Base-by-base conservation (phyloP, 495 filamentous ascomycete genomes). In the Talaromyces borbonicus region DNA sequence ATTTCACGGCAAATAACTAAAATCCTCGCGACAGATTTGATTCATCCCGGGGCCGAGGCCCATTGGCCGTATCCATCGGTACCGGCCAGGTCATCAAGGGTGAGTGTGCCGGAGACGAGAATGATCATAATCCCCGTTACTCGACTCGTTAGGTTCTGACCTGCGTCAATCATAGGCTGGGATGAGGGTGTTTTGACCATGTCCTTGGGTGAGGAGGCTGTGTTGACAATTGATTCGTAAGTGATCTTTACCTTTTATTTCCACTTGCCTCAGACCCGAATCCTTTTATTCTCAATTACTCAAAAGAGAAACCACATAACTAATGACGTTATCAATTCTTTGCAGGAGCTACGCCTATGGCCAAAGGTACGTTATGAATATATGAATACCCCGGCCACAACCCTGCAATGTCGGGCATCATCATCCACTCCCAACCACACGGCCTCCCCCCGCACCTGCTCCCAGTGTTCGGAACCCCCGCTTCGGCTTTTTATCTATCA, bases 141-240 rank as follows among this genome's bases (percentile, higher is more conserved):
- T 6, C 5, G 15, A 26, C 12, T 14, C 22, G 1, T 24, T 25
- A 12, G 31, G 15, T 32, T 11, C 20, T 41, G 33, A 38, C 22
- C 14, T 18, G 26, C 19, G 26, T 30, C 42, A 35, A 46, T n/a
- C n/a, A n/a, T 41, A 38, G 87, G 87, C 36, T 94, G 87, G 87
- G 87, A 94, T 50, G 80, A 90, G 70, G 87, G 83, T 48, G 85
- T 94, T 23, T 64, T 75, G 18, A 67, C 77, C 49, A 90, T 94
- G 85, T 80, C 71, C 51, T 67, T 87, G 8, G 87, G 87, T 51
- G 86, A 93, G 72, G 84, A 81, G 63, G 79, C 84, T 19, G 81
- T 79, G 14, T 66, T 94, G 49, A 84, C 79, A 26, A 92, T 92
- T 52, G 73, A 78, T 22, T 74, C 76, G 87, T 90, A 71, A 59